Evolutionary conservation across 2,329 filamentous ascomycete species (phyloP).

Genomic region (Rhytidhysteron rufulum): DNA sequence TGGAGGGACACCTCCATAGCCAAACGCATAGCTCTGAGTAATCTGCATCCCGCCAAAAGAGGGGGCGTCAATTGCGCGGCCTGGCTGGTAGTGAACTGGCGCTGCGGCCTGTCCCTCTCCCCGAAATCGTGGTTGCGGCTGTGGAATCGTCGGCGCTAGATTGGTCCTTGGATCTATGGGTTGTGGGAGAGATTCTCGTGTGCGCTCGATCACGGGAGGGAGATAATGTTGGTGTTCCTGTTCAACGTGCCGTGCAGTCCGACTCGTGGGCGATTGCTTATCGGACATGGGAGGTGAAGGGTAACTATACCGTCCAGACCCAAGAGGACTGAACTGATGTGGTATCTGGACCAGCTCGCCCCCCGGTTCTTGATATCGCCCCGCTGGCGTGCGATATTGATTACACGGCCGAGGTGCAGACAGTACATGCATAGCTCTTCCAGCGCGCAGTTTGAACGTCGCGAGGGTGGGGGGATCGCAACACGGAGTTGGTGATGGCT

Average conservation of each 20-base stretch:
- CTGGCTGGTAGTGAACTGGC: constrained; percentile 22
- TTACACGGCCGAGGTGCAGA: constrained; percentile 34
- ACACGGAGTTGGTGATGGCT: constrained; percentile 20
- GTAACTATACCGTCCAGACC: constrained; percentile 37
- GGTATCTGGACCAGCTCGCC: constrained; percentile 30
- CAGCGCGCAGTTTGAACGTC: constrained; percentile 31
- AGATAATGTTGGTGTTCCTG: constrained; percentile 25
- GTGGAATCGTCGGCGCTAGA: constrained; percentile 14
- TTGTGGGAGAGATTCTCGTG: constrained; percentile 14
- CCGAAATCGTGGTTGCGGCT: constrained; percentile 27
- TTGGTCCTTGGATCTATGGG: constrained; percentile 21
- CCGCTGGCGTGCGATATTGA: constrained; percentile 33
- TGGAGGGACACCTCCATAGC: constrained; percentile 21
- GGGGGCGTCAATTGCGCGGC: constrained; percentile 20
- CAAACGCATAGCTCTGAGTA: constrained; percentile 26
- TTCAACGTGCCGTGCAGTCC: constrained; percentile 32
- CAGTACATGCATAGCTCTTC: constrained; percentile 41
- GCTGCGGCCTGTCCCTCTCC: constrained; percentile 22
- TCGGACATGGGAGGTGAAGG: constrained; percentile 52
- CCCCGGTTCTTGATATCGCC: constrained; percentile 34
- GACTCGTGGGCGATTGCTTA: constrained; percentile 42
- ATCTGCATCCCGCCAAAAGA: constrained; percentile 20
- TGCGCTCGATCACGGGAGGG: constrained; percentile 19
- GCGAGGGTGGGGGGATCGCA: constrained; percentile 32
- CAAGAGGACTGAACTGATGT: constrained; percentile 31